phyloP scores from a whole-genome alignment of 768 basidiomycete genomes.

The Phaeotremella fagi region DNA sequence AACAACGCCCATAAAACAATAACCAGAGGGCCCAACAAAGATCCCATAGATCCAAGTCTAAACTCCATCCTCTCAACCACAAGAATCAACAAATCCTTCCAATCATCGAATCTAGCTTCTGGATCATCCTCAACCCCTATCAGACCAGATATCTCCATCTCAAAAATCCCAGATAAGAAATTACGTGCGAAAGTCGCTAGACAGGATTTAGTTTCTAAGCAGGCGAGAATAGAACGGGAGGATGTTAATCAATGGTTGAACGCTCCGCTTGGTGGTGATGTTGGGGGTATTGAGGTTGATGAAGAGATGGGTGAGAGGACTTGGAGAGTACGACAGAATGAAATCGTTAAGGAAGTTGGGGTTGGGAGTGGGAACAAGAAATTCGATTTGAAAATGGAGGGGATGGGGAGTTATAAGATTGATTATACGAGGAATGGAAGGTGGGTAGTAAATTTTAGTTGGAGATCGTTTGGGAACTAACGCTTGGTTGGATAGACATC shows the following conservation, averaged over 20 bases:
- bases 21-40: conserved; percentile 37
- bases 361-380: conserved; percentile 43
- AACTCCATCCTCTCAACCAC: conserved; percentile 61
- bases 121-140: conserved; percentile 48
- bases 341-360: conserved; percentile 56
- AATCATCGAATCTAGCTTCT: conserved; percentile 53
- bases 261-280: conserved; percentile 60
- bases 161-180: conserved; percentile 68
- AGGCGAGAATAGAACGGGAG: conserved; percentile 57
- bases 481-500: conserved; percentile 55
- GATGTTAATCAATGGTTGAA: conserved; percentile 46
- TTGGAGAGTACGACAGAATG: conserved; percentile 78
- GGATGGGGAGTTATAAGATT: conserved; percentile 70
- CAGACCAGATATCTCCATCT: conserved; percentile 15
- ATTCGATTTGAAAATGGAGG: conserved; percentile 77
- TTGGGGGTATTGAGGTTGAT: conserved; percentile 69
- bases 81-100: conserved; percentile 65
- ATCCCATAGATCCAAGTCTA: conserved; percentile 55
- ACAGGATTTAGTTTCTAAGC: conserved; percentile 51
- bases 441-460: conserved; percentile 50
- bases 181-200: conserved; percentile 65
- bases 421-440: conserved; percentile 88
- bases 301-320: conserved; percentile 72
- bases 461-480: not conserved
- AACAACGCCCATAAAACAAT: conserved; percentile 38